Evolutionary conservation across 495 filamentous ascomycete genomes (phyloP).

Genomic region (Penicillium robsamsonii): DNA sequence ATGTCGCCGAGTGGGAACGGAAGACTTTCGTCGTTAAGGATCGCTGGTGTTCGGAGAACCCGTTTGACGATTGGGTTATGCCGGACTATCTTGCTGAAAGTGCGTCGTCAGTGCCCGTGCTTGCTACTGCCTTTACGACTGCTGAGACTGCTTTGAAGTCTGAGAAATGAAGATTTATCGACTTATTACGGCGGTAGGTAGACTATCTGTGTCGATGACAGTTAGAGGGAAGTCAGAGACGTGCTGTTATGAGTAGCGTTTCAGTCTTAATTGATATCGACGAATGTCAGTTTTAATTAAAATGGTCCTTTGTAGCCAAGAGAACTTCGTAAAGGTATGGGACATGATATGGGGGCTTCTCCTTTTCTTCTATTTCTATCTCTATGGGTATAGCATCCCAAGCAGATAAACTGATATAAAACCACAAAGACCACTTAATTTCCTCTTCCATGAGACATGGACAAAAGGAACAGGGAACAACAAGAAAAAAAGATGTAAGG

Average conservation of each 20-base stretch:
- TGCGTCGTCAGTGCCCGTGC: constrained; percentile 2
- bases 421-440: constrained; percentile 14
- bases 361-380: constrained; percentile 24
- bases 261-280: constrained; percentile 5
- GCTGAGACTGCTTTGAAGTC: not conserved
- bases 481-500: constrained; percentile 24
- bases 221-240: not conserved
- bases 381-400: constrained; percentile 21
- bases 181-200: not conserved
- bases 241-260: constrained; percentile 6
- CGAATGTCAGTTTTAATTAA: not conserved
- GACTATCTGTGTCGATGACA: not conserved
- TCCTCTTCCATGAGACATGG: constrained; percentile 15
- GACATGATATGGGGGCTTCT: not conserved
- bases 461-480: constrained; percentile 10
- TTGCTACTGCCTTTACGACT: constrained; percentile 2
- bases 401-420: constrained; percentile 17
- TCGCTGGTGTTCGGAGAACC: constrained; percentile 63
- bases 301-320: not conserved
- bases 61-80: constrained; percentile 37
- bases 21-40: constrained; percentile 57
- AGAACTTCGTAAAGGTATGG: not conserved
- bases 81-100: constrained; percentile 4
- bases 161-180: not conserved
- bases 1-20: constrained; percentile 67